A percentile compares a stretch with the other conserved stretches of the same genome.
phyloP scores from a whole-genome alignment of 345 rosid genomes.

The Aegle marmelos region DNA sequence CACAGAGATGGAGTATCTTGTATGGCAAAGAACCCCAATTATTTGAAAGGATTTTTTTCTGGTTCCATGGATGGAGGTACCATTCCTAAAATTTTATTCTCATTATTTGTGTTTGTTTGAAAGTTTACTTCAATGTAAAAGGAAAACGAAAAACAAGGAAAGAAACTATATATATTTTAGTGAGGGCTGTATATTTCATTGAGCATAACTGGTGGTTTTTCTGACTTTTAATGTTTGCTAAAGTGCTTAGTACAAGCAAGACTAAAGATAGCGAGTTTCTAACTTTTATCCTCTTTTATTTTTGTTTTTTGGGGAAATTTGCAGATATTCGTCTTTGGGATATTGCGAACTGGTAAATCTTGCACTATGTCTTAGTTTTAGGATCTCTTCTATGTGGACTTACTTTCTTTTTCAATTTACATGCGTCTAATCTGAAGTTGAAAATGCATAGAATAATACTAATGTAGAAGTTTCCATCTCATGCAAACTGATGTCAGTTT shows the following conservation, averaged over 20 bases:
- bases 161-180: no score
- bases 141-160: no score
- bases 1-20: constrained; percentile 81
- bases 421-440: no score
- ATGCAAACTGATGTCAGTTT: no score
- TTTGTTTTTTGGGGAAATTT: constrained; percentile 3
- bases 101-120: not conserved
- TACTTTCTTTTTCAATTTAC: not conserved
- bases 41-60: constrained; percentile 82
- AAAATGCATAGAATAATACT: no score
- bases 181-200: no score
- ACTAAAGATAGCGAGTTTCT: not conserved
- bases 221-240: no score
- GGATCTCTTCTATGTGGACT: not conserved
- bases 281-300: not conserved
- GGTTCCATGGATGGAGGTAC: constrained; percentile 98
- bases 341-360: constrained; percentile 69
- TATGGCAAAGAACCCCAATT: constrained; percentile 94
- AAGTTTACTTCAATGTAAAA: no score
- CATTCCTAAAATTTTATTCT: not conserved
- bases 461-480: no score
- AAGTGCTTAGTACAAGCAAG: not conserved
- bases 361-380: not conserved
- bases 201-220: no score
- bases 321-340: constrained; percentile 98